phyloP scores from a whole-genome alignment of 176 grass and related monocot genomes.

The Avena insularis region DNA sequence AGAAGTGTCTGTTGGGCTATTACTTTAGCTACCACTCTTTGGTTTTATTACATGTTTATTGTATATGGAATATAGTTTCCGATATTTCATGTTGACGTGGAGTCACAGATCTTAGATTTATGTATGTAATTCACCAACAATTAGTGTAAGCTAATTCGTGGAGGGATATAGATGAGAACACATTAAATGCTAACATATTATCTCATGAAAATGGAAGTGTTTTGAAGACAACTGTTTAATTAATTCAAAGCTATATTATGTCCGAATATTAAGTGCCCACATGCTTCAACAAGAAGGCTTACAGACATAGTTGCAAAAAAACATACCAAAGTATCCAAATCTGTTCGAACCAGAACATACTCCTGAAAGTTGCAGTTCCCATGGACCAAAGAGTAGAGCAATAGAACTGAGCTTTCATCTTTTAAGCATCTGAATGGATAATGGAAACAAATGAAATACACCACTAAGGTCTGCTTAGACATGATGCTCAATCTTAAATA shows the following conservation, averaged over 20 bases:
- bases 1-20: slow-evolving; percentile 9
- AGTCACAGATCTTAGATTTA: not conserved
- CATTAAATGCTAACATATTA: not conserved
- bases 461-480: not conserved
- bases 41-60: slow-evolving; percentile 13
- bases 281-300: slow-evolving; percentile 29
- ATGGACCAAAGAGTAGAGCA: slow-evolving; percentile 96
- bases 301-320: slow-evolving; percentile 35
- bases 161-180: slow-evolving; percentile 22
- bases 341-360: slow-evolving; percentile 97
- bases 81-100: not conserved
- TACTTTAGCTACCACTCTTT: slow-evolving; percentile 7
- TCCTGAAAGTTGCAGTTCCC: slow-evolving; percentile 97
- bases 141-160: slow-evolving; percentile 18
- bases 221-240: slow-evolving; percentile 17
- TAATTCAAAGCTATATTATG: slow-evolving; percentile 23
- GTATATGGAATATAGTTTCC: slow-evolving; percentile 13
- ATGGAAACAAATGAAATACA: slow-evolving; percentile 31
- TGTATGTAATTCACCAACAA: not conserved
- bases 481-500: slow-evolving; percentile 18
- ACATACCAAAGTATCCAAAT: slow-evolving; percentile 97
- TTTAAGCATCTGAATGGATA: slow-evolving; percentile 72
- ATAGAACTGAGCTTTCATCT: slow-evolving; percentile 81
- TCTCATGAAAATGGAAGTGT: slow-evolving; percentile 21
- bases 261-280: not conserved